Evolutionary conservation across 108 stramenopile genomes (phyloP).

Genomic region (Skeletonema grethae): DNA sequence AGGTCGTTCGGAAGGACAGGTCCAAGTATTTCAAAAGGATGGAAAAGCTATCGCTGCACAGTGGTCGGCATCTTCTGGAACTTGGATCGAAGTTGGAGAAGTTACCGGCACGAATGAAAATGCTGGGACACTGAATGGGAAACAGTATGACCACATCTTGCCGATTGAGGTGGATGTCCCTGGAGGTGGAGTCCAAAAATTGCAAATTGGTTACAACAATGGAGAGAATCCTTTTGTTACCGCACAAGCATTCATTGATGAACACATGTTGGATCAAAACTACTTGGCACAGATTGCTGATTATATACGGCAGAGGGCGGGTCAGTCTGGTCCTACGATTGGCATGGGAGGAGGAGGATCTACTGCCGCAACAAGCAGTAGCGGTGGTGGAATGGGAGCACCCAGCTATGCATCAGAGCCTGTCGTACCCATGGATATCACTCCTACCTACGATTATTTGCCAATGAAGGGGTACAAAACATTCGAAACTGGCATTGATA

Average conservation of each 20-base stretch:
- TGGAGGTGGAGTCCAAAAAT: constrained; percentile 79
- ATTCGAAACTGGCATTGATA: constrained; percentile 68
- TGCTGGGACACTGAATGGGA: constrained; percentile 82
- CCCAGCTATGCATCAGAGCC: constrained; percentile 4
- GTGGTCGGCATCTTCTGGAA: constrained; percentile 77
- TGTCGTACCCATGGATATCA: constrained; percentile 12
- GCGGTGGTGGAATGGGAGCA: constrained; percentile 16
- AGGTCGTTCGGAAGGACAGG: constrained; percentile 89
- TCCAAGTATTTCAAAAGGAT: constrained; percentile 89
- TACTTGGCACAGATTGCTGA: constrained; percentile 91
- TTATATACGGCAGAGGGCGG: constrained; percentile 84
- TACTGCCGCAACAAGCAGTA: constrained; percentile 45
- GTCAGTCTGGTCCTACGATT: constrained; percentile 61
- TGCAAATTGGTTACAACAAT: constrained; percentile 95
- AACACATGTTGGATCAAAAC: constrained; percentile 86
- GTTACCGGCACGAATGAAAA: constrained; percentile 86
- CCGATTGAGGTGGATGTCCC: constrained; percentile 94
- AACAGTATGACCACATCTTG: constrained; percentile 89
- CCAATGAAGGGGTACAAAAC: constrained; percentile 71
- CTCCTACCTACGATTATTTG: constrained; percentile 62
- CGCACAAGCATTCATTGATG: constrained; percentile 95
- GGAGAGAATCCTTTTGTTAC: constrained; percentile 96
- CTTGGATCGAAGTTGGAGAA: constrained; percentile 97
- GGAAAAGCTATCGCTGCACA: constrained; percentile 92
- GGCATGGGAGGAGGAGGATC: constrained; percentile 38